phyloP scores from a whole-genome alignment of 495 filamentous ascomycete species.

The Penicillium longicatenatum region DNA sequence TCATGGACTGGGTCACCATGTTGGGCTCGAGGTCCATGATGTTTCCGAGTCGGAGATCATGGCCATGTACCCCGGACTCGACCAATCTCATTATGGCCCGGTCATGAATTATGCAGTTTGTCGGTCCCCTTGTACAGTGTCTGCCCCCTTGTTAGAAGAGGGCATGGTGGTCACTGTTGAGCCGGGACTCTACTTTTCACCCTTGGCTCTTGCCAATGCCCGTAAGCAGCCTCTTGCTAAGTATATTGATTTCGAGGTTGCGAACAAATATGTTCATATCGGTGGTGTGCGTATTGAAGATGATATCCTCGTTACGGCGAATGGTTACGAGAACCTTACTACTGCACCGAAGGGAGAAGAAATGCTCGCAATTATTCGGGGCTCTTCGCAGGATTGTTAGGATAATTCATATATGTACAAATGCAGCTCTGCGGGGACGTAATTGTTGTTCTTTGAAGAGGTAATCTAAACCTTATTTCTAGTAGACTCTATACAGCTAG shows the following conservation, averaged over 20 bases:
- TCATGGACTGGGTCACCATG: slow-evolving; percentile 86
- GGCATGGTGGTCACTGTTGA: slow-evolving; percentile 86
- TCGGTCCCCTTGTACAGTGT: slow-evolving; percentile 32
- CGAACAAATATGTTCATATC: slow-evolving; percentile 71
- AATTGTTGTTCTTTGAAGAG: not conserved
- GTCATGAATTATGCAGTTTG: slow-evolving; percentile 25
- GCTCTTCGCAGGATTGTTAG: slow-evolving; percentile 9
- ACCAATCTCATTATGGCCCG: slow-evolving; percentile 23
- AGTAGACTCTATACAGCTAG: too few relatives aligned
- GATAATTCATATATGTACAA: not conserved
- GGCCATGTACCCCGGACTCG: slow-evolving; percentile 27
- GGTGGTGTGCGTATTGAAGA: slow-evolving; percentile 94
- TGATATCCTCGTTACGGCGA: slow-evolving; percentile 77
- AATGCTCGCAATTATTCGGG: slow-evolving; percentile 62
- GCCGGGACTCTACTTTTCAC: slow-evolving; percentile 89
- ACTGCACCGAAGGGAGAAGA: slow-evolving; percentile 77
- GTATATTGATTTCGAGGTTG: slow-evolving; percentile 73
- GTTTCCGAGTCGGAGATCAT: slow-evolving; percentile 56
- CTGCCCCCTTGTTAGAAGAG: slow-evolving; percentile 55
- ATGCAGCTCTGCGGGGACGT: not conserved
- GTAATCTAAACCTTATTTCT: too few relatives aligned
- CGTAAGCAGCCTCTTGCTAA: slow-evolving; percentile 61
- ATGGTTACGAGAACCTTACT: slow-evolving; percentile 82
- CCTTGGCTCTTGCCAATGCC: slow-evolving; percentile 81
- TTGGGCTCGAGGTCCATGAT: slow-evolving; percentile 91